Evolutionary conservation across 2,329 filamentous ascomycete genomes (phyloP), one percentile per base, ranked within the genome.

Genomic region (Hypoxylon sp.): DNA sequence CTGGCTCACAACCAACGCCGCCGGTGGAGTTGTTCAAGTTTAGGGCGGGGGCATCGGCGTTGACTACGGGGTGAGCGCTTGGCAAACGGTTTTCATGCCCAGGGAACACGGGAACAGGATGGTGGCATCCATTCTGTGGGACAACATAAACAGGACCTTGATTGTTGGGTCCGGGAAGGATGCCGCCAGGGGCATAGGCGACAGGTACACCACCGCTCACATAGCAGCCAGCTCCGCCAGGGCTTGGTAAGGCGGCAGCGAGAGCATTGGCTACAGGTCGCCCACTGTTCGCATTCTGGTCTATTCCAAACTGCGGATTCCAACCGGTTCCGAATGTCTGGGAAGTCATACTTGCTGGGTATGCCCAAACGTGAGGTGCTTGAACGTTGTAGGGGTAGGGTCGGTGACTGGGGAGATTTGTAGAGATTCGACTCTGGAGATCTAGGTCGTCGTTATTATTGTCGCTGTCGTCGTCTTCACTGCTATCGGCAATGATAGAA

Each of bases 21-120:
- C 88, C 86, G 0, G 86, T 86, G 0, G 84, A 83, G 78, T 90
- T 89, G 51, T 82, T 83, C 79, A 90, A 80, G 69, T 88, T 85
- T 30, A 84, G 81, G 0, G 86, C 86, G 0, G 87, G 85, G 66
- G 86, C 83, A 1, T 81, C 77, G 0, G 79, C 67, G 70, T 85
- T 81, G 64, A 85, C 80, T 6, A 73, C 73, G 0, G 86, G 85
- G 20, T 80, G 79, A 0, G 81, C 75, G 59, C 83, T 80, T 0
- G 83, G 81, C n/a, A 79, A 72, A 2, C 85, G 84, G 1, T 64
- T 57, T 14, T 76, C 73, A 2, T 79, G 73, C 3, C 78, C 68
- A 30, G 70, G 74, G 55, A 76, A 73, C 6, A 73, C 70, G 0
- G 75, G 76, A 1, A 76, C 60, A 17, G 73, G 66, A 6, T 60